Conservation (phyloP, 345 rosid species). For the Syzygium aromaticum region DNA sequence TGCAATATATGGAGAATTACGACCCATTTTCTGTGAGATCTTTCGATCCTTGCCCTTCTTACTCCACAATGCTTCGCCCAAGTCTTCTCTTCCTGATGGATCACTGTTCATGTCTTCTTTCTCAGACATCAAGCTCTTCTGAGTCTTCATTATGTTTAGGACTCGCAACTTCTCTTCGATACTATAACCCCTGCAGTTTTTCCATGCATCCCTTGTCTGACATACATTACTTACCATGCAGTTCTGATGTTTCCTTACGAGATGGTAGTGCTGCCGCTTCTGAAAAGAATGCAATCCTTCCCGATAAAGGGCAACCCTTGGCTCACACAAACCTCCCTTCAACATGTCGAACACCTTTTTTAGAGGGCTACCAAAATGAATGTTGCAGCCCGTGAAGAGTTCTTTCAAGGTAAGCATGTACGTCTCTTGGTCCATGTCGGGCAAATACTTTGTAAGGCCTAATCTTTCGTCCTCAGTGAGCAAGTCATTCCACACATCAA, state of each 20-base stretch:
- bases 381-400: constrained; percentile 65
- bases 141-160: constrained; percentile 71
- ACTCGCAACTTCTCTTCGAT: constrained; percentile 88
- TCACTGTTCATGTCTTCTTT: constrained; percentile 59
- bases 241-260: constrained; percentile 78
- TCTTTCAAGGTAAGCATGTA: constrained; percentile 62
- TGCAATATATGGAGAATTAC: constrained; percentile 25
- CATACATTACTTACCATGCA: constrained; percentile 63
- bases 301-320: constrained; percentile 82
- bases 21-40: constrained; percentile 27
- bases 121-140: constrained; percentile 74
- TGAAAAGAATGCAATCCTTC: constrained; percentile 66
- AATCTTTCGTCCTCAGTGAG: constrained; percentile 78
- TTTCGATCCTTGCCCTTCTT: constrained; percentile 53
- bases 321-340: constrained; percentile 93
- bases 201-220: constrained; percentile 89
- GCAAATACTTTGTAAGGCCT: constrained; percentile 59
- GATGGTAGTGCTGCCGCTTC: constrained; percentile 73
- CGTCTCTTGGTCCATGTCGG: constrained; percentile 73
- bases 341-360: constrained; percentile 77
- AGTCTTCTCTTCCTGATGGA: constrained; percentile 54
- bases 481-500: constrained; percentile 91
- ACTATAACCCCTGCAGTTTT: constrained; percentile 66
- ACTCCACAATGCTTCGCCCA: constrained; percentile 46
- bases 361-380: constrained; percentile 88